A percentile compares a stretch with the other conserved stretches of the same genome.
phyloP scores from a whole-genome alignment of 768 basidiomycete genomes.

The Boletus pseudopeckii region DNA sequence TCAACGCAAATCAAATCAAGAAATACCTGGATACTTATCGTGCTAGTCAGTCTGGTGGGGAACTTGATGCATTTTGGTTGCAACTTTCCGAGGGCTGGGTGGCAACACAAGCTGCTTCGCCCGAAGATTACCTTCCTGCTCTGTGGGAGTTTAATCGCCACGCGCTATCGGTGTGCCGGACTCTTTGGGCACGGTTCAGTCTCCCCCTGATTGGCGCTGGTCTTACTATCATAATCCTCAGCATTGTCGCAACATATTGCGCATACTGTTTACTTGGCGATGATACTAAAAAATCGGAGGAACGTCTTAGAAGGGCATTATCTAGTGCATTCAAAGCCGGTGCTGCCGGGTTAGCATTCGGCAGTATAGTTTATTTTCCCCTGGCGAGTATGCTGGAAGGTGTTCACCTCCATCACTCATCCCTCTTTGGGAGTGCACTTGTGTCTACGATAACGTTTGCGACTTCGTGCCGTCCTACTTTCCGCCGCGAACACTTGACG shows the following conservation, averaged over 20 bases:
- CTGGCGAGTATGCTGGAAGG: slow-evolving; percentile 39
- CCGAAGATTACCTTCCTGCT: slow-evolving; percentile 9
- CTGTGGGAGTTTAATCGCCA: slow-evolving; percentile 32
- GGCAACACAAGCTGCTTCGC: slow-evolving; percentile 29
- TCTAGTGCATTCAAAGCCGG: slow-evolving; percentile 33
- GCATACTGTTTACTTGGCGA: slow-evolving; percentile 50
- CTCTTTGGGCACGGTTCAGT: slow-evolving; percentile 96
- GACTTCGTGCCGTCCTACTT: slow-evolving; percentile 37
- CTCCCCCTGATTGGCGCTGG: slow-evolving; percentile 73
- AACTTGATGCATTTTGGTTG: slow-evolving; percentile 66
- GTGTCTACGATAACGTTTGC: slow-evolving; percentile 46
- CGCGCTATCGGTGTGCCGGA: slow-evolving; percentile 59
- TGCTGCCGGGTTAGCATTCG: slow-evolving; percentile 34
- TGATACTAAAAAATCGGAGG: slow-evolving; percentile 38
- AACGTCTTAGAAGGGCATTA: slow-evolving; percentile 38
- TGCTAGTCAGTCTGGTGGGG: slow-evolving; percentile 60
- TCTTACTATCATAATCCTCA: slow-evolving; percentile 54
- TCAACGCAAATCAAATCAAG: slow-evolving; percentile 75
- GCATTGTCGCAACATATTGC: slow-evolving; percentile 52
- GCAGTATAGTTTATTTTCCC: slow-evolving; percentile 34
- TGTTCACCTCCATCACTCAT: slow-evolving; percentile 48
- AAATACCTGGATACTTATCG: slow-evolving; percentile 77
- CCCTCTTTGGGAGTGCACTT: slow-evolving; percentile 48
- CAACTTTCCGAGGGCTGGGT: slow-evolving; percentile 47
- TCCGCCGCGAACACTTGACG: slow-evolving; percentile 27